Base-by-base conservation (phyloP, 2,329 filamentous ascomycete genomes). In the Clarireedia homoeocarpa region DNA sequence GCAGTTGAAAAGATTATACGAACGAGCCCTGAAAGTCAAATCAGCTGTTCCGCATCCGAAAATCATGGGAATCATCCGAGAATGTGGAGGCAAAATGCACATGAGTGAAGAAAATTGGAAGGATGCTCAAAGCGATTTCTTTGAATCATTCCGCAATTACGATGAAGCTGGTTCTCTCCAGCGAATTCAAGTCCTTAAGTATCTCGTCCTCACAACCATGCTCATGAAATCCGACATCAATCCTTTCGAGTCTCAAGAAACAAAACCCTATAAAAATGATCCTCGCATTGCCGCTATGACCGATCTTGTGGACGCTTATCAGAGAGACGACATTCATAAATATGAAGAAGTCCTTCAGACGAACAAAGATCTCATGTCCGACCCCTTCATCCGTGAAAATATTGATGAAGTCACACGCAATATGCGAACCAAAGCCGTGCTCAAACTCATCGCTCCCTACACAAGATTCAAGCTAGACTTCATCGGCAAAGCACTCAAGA, bases 61-160 rank as follows among this genome's bases (percentile, higher is more conserved):
- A 74, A 96, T 99, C 71, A 96, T 97, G 90, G 94, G 94, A 51
- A 92, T 99, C 71, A 99, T 99, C 69, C 87, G 92, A 54, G 94
- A 99, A 75, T 99, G 94, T 70, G 94, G 94, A 67, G 94, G 94
- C 65, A 99, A 99, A 78, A 99, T 99, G 94, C 91, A 97, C 75
- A 97, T 99, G 94, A 94, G 89, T 71, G 94, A 99, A 77, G 94
- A 97, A 75, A 97, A 97, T 71, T 99, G 94, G 94, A 90, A 94
- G 71, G 89, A 91, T 67, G 94, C 94, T 1, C 91, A 97, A 73
- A 92, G 85, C 65, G 94, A 97, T 75, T 99, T 99, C 73, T 96
- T 96, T 72, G 94, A 99, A 71, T 95, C 92, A 1, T 99, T 99
- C 77, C 88, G 91, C 56, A 97, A 96, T 75, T 99, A 97, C 74